Evolutionary conservation across 2,329 filamentous ascomycete genomes (phyloP).

Genomic region (Nannizzia gypsea): DNA sequence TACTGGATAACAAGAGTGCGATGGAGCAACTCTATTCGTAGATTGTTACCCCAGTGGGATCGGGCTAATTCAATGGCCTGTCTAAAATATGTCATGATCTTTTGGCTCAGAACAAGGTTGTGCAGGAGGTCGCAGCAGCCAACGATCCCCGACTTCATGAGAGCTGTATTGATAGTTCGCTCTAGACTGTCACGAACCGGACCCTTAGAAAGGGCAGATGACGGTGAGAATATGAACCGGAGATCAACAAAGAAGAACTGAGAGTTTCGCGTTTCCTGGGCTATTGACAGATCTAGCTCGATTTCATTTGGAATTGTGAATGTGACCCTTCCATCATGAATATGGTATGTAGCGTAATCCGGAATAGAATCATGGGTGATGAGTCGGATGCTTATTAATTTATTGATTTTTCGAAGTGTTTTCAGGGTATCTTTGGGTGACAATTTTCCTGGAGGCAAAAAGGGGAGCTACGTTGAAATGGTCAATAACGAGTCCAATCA

Average conservation of each 20-base stretch:
- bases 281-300: slow-evolving; percentile 84
- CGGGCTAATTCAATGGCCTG: slow-evolving; percentile 62
- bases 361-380: slow-evolving; percentile 77
- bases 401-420: slow-evolving; percentile 70
- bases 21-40: slow-evolving; percentile 68
- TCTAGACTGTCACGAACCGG: slow-evolving; percentile 57
- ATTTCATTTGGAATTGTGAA: slow-evolving; percentile 77
- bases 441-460: slow-evolving; percentile 61
- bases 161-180: slow-evolving; percentile 55
- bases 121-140: slow-evolving; percentile 83
- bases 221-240: slow-evolving; percentile 66
- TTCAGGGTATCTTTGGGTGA: slow-evolving; percentile 60
- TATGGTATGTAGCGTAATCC: slow-evolving; percentile 63
- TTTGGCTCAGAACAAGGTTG: slow-evolving; percentile 77
- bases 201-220: slow-evolving; percentile 50
- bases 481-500: background rate
- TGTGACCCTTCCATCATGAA: slow-evolving; percentile 77
- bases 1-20: slow-evolving; percentile 81
- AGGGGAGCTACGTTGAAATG: slow-evolving; percentile 48
- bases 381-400: slow-evolving; percentile 68
- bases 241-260: slow-evolving; percentile 95
- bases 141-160: slow-evolving; percentile 57
- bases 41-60: slow-evolving; percentile 62
- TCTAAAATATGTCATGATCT: slow-evolving; percentile 67
- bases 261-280: slow-evolving; percentile 66